Evolutionary conservation across 208 protist species (phyloP).

Genomic region (Acanthamoeba lenticulata): DNA sequence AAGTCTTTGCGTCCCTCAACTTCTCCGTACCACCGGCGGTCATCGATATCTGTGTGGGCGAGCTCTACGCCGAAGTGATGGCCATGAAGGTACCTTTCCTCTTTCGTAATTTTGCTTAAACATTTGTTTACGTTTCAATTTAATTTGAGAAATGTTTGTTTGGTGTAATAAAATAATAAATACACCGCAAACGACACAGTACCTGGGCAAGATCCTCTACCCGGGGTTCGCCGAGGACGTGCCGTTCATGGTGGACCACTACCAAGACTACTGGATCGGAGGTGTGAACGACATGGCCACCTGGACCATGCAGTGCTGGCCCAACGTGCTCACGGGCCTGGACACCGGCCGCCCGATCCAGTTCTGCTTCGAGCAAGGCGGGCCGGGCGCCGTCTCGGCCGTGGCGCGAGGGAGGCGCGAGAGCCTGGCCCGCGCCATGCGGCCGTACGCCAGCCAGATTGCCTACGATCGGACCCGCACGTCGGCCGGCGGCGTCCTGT

Average conservation of each 20-base stretch:
- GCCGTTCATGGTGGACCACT: constrained; percentile 31
- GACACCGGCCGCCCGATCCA: not conserved
- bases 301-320: constrained; percentile 52
- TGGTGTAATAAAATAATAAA: too few species aligned
- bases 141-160: too few species aligned
- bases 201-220: constrained; percentile 1
- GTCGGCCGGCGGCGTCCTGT: not conserved
- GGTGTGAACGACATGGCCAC: constrained; percentile 50
- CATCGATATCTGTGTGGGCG: not conserved
- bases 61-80: constrained; percentile 60
- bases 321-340: not conserved
- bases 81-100: constrained; percentile 37
- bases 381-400: not conserved
- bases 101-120: not conserved
- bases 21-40: not conserved
- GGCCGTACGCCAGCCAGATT: not conserved
- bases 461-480: not conserved
- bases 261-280: constrained; percentile 52
- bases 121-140: not conserved
- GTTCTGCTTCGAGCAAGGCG: constrained; percentile 46
- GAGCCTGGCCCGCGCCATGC: not conserved
- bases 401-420: not conserved
- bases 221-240: not conserved
- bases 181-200: not conserved
- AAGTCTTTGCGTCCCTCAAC: not conserved